Evolutionary conservation across 805 yeast species (phyloP).

Genomic region (Nakazawaea ishiwadae): DNA sequence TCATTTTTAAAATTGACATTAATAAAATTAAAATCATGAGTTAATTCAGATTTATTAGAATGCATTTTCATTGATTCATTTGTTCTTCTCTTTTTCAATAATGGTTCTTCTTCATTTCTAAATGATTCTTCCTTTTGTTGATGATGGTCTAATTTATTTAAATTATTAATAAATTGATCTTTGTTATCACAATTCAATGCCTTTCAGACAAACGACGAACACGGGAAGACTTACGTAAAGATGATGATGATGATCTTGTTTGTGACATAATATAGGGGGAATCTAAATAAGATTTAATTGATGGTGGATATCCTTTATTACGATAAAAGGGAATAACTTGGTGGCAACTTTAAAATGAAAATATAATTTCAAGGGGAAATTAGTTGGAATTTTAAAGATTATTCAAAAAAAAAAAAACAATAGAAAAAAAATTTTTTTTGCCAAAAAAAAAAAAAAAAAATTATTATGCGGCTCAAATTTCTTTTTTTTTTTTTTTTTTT

Average conservation of each 20-base stretch:
- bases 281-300: too few species aligned
- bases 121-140: background rate
- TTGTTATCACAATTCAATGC: constrained; percentile 11
- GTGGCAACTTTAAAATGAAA: too few species aligned
- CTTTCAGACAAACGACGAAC: constrained; percentile 17
- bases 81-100: constrained; percentile 7
- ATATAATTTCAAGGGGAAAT: too few species aligned
- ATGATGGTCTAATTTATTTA: background rate
- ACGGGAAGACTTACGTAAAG: constrained; percentile 16
- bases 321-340: too few species aligned
- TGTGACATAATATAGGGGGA: too few species aligned
- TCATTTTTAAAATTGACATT: constrained; percentile 1
- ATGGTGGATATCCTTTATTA: too few species aligned
- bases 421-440: too few species aligned
- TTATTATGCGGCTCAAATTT: too few species aligned
- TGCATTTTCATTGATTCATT: background rate
- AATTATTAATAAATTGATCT: constrained; percentile 9
- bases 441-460: too few species aligned
- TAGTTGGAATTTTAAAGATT: too few species aligned
- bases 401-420: too few species aligned
- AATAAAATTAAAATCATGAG: constrained; percentile 3
- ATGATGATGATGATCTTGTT: background rate
- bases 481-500: too few species aligned
- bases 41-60: constrained; percentile 3
- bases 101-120: constrained; percentile 6